Evolutionary conservation across 2,329 filamentous ascomycete species (phyloP), one percentile per base, ranked within the genome.

Genomic region (Akanthomyces uredinophilus): DNA sequence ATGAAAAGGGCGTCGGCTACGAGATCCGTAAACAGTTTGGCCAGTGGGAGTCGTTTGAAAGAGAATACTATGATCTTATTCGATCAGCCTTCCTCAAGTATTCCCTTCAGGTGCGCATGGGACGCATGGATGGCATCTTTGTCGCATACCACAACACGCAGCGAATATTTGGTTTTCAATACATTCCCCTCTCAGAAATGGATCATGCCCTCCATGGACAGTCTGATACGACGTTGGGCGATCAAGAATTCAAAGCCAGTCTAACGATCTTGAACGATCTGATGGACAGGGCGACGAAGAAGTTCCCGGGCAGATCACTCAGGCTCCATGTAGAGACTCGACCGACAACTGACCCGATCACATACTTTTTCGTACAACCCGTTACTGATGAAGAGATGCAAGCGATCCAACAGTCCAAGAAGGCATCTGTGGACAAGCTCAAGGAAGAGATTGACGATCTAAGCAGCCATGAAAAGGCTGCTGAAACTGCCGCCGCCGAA

Each of bases 61-160:
- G 93, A 63, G 96, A 99, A 70, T 97, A 95, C 73, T 96, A 89
- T 73, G 95, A 99, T 74, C 96, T 99, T 92, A 94, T 96, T 64
- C 85, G 96, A 59, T 86, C 93, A 1, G 95, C 94, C 0, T 94
- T 99, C 77, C 79, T 99, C 61, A 99, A 99, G 71, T 99, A 99
- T 74, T 96, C 93, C 11, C 81, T 99, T 35, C 95, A 99, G 75
- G 96, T 94, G 32, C 90, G 95, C 50, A 96, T 99, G 86, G 95
- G 96, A 20, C 87, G 93, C 55, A 99, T 99, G 96, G 94, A 99
- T 71, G 95, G 95, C 60, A 97, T 98, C 55, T 99, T 98, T 71
- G 90, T 98, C 24, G 95, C 95, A 2, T 99, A 87, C 72, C 95
- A 99, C 79, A 99, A 99, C 72, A 91, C 92, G 2, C 83, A 93